Evolutionary conservation across 2,329 filamentous ascomycete genomes (phyloP).

Genomic region (Claviceps paspali): DNA sequence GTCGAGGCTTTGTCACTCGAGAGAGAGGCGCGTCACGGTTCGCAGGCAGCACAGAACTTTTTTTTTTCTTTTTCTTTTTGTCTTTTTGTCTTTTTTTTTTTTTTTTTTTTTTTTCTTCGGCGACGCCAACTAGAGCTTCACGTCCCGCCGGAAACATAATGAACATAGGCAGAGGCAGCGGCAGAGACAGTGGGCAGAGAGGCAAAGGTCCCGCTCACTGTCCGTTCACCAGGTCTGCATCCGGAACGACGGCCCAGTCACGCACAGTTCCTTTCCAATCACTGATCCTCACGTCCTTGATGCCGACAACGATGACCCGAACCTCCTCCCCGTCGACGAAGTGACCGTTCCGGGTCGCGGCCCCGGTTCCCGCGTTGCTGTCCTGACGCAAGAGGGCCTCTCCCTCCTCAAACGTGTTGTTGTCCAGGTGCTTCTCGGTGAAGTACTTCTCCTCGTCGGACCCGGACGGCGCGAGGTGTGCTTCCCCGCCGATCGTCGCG

Average conservation of each 20-base stretch:
- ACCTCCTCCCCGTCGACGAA: slow-evolving; percentile 75
- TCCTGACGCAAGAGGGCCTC: slow-evolving; percentile 17
- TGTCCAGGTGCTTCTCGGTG: slow-evolving; percentile 68
- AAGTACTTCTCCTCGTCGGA: slow-evolving; percentile 77
- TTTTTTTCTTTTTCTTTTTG: too few relatives aligned
- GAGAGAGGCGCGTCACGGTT: too few relatives aligned
- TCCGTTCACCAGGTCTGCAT: slow-evolving; percentile 25
- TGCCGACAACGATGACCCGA: slow-evolving; percentile 70
- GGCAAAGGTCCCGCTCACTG: too few relatives aligned
- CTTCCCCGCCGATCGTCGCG: slow-evolving; percentile 84
- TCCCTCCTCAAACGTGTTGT: slow-evolving; percentile 68
- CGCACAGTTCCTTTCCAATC: slow-evolving; percentile 92
- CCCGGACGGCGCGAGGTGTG: slow-evolving; percentile 54
- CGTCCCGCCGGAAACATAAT: too few relatives aligned
- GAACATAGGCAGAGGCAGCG: too few relatives aligned
- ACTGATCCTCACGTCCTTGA: slow-evolving; percentile 73
- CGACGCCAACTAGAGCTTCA: too few relatives aligned
- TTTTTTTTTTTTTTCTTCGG: too few relatives aligned
- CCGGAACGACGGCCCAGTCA: slow-evolving; percentile 48
- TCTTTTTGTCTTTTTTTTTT: too few relatives aligned
- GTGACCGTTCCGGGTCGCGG: slow-evolving; percentile 42
- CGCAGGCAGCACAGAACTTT: too few relatives aligned
- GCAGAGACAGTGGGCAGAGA: too few relatives aligned
- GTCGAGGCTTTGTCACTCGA: too few relatives aligned
- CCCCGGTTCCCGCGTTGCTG: slow-evolving; percentile 30